Conservation (phyloP, 108 stramenopile species). For the Pinguiococcus pyrenoidosus region DNA sequence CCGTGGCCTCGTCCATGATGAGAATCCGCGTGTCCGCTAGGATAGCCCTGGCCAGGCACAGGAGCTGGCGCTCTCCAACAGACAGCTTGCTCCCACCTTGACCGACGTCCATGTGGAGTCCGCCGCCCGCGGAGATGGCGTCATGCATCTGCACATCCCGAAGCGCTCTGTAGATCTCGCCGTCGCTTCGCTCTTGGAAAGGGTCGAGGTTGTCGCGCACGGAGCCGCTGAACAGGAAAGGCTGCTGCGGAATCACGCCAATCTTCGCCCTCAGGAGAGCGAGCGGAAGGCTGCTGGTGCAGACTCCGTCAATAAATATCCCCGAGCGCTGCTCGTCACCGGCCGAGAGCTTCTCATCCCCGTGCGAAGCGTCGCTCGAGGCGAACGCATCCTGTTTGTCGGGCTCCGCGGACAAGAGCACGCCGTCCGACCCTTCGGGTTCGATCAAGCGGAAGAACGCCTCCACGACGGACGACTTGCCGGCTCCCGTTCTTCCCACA, state of each 20-base stretch:
- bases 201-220: slow-evolving; percentile 88
- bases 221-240: slow-evolving; percentile 75
- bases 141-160: slow-evolving; percentile 6
- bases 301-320: slow-evolving; percentile 68
- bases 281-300: too few species aligned
- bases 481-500: slow-evolving; percentile 44
- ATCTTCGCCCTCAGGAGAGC: too few species aligned
- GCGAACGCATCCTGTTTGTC: too few species aligned
- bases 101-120: slow-evolving; percentile 1
- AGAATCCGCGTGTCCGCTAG: slow-evolving; percentile 15
- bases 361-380: too few species aligned
- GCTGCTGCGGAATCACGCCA: slow-evolving; percentile 82
- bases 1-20: slow-evolving; percentile 34
- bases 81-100: slow-evolving; percentile 23
- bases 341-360: too few species aligned
- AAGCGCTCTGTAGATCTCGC: background rate
- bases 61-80: slow-evolving; percentile 33
- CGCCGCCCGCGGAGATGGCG: background rate
- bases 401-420: too few species aligned
- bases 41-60: slow-evolving; percentile 29
- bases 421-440: slow-evolving; percentile 10
- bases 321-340: too few species aligned
- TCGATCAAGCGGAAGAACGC: slow-evolving; percentile 39
- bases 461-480: slow-evolving; percentile 31
- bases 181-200: slow-evolving; percentile 48